Evolutionary conservation across 2,329 filamentous ascomycete species (phyloP), one percentile per base, ranked within the genome.

Genomic region (Fusarium staphyleae): DNA sequence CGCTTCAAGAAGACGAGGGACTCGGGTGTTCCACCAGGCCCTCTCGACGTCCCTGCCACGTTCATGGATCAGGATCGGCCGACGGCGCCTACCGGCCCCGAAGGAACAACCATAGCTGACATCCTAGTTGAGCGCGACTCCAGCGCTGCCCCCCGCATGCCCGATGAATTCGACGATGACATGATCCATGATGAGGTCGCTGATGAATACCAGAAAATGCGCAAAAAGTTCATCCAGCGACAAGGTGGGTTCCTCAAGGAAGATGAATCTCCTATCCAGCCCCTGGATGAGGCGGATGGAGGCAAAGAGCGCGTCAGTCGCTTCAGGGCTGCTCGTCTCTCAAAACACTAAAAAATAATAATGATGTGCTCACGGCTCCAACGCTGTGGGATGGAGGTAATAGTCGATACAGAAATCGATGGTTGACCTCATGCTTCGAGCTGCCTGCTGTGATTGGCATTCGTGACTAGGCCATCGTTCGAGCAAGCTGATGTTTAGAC

Each of bases 221-320:
- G 93, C 15, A 96, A 93, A 70, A 85, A 84, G 66, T 87, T 96
- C 74, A 92, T 97, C 47, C 86, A 91, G 63, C 83, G 87, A 64
- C 86, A 95, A 65, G 92, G 92, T 44, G 92, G 92, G 3, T 96
- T 96, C 71, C 76, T 89, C 65, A 82, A 85, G 51, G 84, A 91
- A 63, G 85, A 89, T 53, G 86, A 91, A 54, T 80, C 84, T 45
- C 82, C 83, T 14, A 83, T 86, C 39, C 81, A 89, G 45, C 84
- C 88, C 1, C 77, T 92, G 36, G 86, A 87, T 47, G 85, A 92
- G 65, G 80, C 83, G 19, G 83, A 87, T 41, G 85, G 86, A 36
- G 83, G 82, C 2, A 79, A 79, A 42, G 83, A 82, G 72, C 84
- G 81, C 65, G 73, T 91, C 60, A 91, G 88, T 76, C 83, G 86